These are phyloP conservation scores for Thraustochytrium striatum DNA, from an alignment of 352 stramenopile genomes.

Conservation along the genomic window DNA sequence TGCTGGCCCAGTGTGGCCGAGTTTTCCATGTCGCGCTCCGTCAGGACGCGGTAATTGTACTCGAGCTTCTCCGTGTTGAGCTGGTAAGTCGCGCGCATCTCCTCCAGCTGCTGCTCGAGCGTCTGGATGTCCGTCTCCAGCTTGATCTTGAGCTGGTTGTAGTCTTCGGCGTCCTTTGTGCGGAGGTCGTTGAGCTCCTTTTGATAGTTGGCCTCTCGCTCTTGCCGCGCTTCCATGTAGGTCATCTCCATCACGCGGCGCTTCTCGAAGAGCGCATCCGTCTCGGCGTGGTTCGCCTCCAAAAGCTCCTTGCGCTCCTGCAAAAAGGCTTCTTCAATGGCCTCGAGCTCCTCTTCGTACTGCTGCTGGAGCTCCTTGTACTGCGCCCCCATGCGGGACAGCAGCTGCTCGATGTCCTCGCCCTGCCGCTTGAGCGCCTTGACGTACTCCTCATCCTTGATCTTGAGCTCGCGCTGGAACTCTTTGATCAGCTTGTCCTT, in stretches of 20 bases:
- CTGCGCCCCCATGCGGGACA: constrained; percentile 78
- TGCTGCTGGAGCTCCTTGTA: constrained; percentile 86
- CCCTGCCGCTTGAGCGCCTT: constrained; percentile 78
- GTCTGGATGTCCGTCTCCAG: constrained; percentile 92
- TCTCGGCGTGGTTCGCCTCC: constrained; percentile 77
- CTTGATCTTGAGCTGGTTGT: constrained; percentile 92
- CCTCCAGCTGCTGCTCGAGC: constrained; percentile 88
- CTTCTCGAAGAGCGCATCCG: constrained; percentile 84
- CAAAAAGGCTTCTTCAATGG: constrained; percentile 86
- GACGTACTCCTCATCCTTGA: constrained; percentile 91
- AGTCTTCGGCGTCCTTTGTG: constrained; percentile 83
- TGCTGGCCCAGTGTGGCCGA: constrained; percentile 81
- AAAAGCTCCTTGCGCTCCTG: constrained; percentile 80
- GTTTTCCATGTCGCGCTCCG: constrained; percentile 89
- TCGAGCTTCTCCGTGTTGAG: constrained; percentile 93
- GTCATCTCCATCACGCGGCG: constrained; percentile 84
- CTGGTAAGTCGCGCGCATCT: constrained; percentile 89
- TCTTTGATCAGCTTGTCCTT: constrained; percentile 66
- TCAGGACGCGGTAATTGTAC: constrained; percentile 92
- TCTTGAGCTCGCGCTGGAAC: constrained; percentile 76
- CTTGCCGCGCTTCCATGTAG: constrained; percentile 85
- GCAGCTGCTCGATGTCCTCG: constrained; percentile 79
- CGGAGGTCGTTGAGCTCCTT: constrained; percentile 84
- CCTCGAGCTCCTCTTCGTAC: constrained; percentile 85
- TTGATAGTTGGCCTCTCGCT: constrained; percentile 56